Conservation (phyloP, 768 basidiomycete genomes). For the Lactarius evosmus region DNA sequence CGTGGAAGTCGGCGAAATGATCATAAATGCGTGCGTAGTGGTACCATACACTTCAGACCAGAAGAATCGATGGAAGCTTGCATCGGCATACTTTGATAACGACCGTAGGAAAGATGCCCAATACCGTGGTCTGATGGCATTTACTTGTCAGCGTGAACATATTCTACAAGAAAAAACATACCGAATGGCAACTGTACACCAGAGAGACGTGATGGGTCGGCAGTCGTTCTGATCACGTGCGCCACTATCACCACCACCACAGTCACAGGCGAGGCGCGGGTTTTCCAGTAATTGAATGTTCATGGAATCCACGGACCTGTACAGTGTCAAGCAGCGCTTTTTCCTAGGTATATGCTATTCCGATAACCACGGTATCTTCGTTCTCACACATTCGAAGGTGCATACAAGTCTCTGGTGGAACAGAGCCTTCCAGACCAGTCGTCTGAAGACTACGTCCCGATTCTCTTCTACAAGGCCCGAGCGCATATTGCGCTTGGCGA, state of each 20-base stretch:
- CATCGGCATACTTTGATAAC: slow-evolving; percentile 41
- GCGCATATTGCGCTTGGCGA: slow-evolving; percentile 70
- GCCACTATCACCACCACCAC: not conserved
- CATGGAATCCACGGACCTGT: slow-evolving; percentile 62
- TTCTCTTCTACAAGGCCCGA: slow-evolving; percentile 74
- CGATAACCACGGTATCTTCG: not conserved
- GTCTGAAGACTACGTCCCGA: slow-evolving; percentile 61
- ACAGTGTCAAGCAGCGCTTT: slow-evolving; percentile 73
- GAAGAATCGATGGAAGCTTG: slow-evolving; percentile 63
- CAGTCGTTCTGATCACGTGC: not conserved
- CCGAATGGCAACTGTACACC: not conserved
- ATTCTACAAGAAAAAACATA: not conserved
- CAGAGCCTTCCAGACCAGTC: slow-evolving; percentile 54
- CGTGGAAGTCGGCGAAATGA: not conserved
- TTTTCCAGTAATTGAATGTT: not conserved
- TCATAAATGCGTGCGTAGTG: slow-evolving; percentile 9
- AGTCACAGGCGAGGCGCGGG: not conserved
- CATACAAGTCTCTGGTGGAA: slow-evolving; percentile 60
- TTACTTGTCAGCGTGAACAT: not conserved
- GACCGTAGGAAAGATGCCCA: not conserved
- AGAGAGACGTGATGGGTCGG: too few species aligned
- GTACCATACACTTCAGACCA: slow-evolving; percentile 46
- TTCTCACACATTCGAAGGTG: slow-evolving; percentile 41
- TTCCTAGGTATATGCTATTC: slow-evolving; percentile 50
- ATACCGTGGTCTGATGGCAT: not conserved